phyloP scores from a whole-genome alignment of 2,329 filamentous ascomycete genomes.

The Colletotrichum incanum region DNA sequence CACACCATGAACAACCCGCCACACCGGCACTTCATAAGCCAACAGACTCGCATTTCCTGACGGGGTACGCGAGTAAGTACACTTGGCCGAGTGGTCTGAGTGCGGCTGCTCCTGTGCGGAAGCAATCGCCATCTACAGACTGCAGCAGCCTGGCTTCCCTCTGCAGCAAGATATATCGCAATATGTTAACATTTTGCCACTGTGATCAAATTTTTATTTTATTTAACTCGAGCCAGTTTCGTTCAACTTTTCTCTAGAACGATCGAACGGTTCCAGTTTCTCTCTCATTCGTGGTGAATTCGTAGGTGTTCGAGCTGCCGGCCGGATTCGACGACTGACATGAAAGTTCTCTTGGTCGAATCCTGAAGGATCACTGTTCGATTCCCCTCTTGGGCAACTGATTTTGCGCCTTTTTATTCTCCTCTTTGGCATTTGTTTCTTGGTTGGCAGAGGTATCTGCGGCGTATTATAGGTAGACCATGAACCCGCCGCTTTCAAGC shows the following conservation, averaged over 20 bases:
- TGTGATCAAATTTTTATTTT: no score
- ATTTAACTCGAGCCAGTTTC: no score
- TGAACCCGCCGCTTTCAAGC: no score
- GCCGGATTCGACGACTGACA: neutral
- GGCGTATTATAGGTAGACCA: neutral
- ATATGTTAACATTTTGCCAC: slow-evolving; percentile 19
- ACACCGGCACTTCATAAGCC: neutral
- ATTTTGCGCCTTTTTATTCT: neutral
- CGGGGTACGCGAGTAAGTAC: slow-evolving; percentile 3
- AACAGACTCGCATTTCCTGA: neutral
- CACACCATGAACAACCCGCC: neutral
- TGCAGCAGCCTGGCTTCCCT: slow-evolving; percentile 10
- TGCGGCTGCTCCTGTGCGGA: slow-evolving; percentile 3
- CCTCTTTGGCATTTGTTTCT: neutral
- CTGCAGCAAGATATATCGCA: neutral
- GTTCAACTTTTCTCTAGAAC: neutral
- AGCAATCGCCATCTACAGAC: slow-evolving; percentile 9
- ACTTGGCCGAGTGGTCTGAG: slow-evolving; percentile 16
- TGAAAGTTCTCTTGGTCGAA: no score
- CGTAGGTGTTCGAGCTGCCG: neutral
- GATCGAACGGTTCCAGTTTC: no score
- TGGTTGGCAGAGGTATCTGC: no score
- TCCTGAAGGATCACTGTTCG: neutral
- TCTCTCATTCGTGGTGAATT: neutral
- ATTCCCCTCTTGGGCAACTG: neutral